A percentile compares a stretch with the other conserved stretches of the same genome.
phyloP scores from a whole-genome alignment of 2,329 filamentous ascomycete genomes.

The Trichothecium roseum region DNA sequence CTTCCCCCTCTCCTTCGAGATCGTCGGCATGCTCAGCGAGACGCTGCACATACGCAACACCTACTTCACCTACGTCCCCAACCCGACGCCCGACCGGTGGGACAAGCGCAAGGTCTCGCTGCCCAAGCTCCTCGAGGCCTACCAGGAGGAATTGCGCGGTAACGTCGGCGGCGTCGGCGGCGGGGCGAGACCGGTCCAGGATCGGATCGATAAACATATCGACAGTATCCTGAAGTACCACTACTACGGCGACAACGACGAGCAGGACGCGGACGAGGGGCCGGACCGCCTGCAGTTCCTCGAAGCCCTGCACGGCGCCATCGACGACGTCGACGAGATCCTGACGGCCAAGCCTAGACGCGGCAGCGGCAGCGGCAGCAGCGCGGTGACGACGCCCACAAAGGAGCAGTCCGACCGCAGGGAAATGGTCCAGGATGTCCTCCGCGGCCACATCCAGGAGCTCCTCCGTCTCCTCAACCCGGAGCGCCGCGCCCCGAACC shows the following conservation, averaged over 20 bases:
- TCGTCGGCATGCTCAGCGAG: slow-evolving; percentile 46
- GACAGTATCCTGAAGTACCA: slow-evolving; percentile 11
- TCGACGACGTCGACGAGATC: slow-evolving; percentile 32
- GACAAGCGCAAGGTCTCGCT: slow-evolving; percentile 37
- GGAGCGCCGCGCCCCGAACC: slow-evolving; percentile 16
- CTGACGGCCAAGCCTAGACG: slow-evolving; percentile 20
- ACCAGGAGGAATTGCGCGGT: slow-evolving; percentile 14
- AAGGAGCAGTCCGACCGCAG: slow-evolving; percentile 14
- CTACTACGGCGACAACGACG: slow-evolving; percentile 7
- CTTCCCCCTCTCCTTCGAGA: slow-evolving; percentile 46
- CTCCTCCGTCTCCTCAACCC: slow-evolving; percentile 35
- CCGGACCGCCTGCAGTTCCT: slow-evolving; percentile 23
- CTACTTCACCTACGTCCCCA: slow-evolving; percentile 43
- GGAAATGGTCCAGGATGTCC: slow-evolving; percentile 30
- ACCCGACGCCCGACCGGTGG: slow-evolving; percentile 45
- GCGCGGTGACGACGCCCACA: neutral
- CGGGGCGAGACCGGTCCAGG: slow-evolving; percentile 13
- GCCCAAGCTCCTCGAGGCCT: slow-evolving; percentile 29
- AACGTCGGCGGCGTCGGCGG: slow-evolving; percentile 6
- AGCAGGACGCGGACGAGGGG: neutral
- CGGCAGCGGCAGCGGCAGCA: neutral
- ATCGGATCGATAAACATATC: slow-evolving; percentile 15
- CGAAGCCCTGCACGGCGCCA: slow-evolving; percentile 25
- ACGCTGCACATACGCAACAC: slow-evolving; percentile 38
- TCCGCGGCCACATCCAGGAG: slow-evolving; percentile 39